These are phyloP conservation scores for Bacidia rubella DNA, from an alignment of 495 filamentous ascomycete species.

Conservation along the genomic window DNA sequence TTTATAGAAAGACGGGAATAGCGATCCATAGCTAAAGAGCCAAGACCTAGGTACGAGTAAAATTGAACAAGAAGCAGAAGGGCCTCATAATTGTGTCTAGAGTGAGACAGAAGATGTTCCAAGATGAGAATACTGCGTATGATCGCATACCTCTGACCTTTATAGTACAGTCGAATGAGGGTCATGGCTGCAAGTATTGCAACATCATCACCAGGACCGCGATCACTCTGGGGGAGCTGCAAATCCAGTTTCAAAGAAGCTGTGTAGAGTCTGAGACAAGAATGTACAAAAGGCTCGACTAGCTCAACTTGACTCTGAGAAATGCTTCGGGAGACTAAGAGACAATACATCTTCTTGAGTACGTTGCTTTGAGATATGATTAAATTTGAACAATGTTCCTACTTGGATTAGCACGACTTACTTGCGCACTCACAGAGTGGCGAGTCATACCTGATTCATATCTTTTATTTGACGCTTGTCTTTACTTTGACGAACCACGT, in stretches of 20 bases:
- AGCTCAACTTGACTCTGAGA: constrained; percentile 20
- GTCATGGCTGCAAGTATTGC: constrained; percentile 43
- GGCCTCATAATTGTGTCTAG: constrained; percentile 45
- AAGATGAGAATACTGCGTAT: constrained; percentile 39
- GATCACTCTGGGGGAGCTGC: constrained; percentile 34
- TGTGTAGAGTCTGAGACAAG: constrained; percentile 35
- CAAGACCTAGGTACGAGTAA: constrained; percentile 40
- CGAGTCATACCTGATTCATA: not conserved
- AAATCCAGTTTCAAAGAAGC: constrained; percentile 18
- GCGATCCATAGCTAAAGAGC: constrained; percentile 37
- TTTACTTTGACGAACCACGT: not conserved
- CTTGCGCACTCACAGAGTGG: not conserved
- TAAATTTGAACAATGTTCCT: not conserved
- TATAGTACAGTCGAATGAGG: constrained; percentile 30
- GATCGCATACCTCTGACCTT: constrained; percentile 25
- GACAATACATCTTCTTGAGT: constrained; percentile 44
- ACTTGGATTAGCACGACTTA: constrained; percentile 4
- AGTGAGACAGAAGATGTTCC: constrained; percentile 34
- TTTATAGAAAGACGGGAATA: constrained; percentile 47
- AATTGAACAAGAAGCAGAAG: constrained; percentile 40
- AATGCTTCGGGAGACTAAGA: constrained; percentile 29
- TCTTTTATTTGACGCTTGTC: not conserved
- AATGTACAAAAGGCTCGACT: constrained; percentile 32
- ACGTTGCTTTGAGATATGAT: constrained; percentile 37
- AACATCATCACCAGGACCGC: constrained; percentile 43